phyloP scores from a whole-genome alignment of 2,329 filamentous ascomycete species.

The Claviceps sp. region DNA sequence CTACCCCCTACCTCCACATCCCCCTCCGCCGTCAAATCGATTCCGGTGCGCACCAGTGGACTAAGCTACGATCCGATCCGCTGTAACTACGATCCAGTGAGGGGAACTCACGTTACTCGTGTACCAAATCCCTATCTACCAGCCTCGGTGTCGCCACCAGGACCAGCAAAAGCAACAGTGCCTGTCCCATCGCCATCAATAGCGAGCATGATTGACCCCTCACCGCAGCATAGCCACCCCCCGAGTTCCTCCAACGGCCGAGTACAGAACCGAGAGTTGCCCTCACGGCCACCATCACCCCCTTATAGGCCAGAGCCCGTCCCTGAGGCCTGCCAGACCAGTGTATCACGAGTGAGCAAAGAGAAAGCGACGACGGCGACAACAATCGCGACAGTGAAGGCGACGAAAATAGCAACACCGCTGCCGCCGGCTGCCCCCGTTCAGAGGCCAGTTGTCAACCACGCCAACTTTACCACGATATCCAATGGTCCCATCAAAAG shows the following conservation, averaged over 20 bases:
- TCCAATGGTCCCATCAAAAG: conserved; percentile 31
- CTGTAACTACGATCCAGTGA: conserved; percentile 54
- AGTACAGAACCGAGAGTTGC: conserved; percentile 21
- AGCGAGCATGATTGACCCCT: conserved; percentile 66
- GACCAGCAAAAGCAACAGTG: conserved; percentile 16
- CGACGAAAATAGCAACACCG: neutral
- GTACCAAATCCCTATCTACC: conserved; percentile 33
- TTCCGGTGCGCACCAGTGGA: conserved; percentile 50
- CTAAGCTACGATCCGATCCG: conserved; percentile 86
- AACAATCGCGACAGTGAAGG: neutral
- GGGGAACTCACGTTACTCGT: conserved; percentile 45
- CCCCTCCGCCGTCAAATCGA: conserved; percentile 24
- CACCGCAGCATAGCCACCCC: conserved; percentile 16
- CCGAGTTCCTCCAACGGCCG: conserved; percentile 16
- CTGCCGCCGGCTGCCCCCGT: conserved; percentile 9
- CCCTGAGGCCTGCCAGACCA: conserved; percentile 17
- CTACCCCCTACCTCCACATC: conserved; percentile 26
- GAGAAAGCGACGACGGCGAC: conserved; percentile 7
- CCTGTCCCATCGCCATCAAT: conserved; percentile 63
- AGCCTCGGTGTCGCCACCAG: conserved; percentile 37
- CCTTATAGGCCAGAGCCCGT: conserved; percentile 21
- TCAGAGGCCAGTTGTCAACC: conserved; percentile 21
- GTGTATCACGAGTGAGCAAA: conserved; percentile 25
- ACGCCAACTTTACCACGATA: conserved; percentile 28
- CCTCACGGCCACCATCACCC: conserved; percentile 30